A percentile compares a stretch with the other conserved stretches of the same genome.
Conservation (phyloP, 1,284 basidiomycete genomes). For the Malassezia obtusa region DNA sequence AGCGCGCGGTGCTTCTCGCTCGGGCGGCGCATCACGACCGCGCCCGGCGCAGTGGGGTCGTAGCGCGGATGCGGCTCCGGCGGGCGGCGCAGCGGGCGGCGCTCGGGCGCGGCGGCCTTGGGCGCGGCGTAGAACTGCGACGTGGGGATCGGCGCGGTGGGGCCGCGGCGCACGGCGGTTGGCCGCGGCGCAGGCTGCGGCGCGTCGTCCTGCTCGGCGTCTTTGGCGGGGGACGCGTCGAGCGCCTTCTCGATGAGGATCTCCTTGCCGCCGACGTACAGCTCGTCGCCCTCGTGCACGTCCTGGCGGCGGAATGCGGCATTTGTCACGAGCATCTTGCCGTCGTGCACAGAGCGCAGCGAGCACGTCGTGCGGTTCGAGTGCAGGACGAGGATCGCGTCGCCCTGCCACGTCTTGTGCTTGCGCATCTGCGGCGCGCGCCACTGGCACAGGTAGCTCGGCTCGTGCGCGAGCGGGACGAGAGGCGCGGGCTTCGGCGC, state of each 20-base stretch:
- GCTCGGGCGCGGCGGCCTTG: not conserved
- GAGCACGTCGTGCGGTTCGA: slow-evolving; percentile 22
- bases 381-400: slow-evolving; percentile 42
- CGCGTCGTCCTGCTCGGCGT: not conserved
- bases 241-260: slow-evolving; percentile 11
- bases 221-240: not conserved
- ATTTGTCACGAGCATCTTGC: slow-evolving; percentile 21
- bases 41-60: slow-evolving; percentile 51
- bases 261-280: slow-evolving; percentile 19
- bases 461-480: slow-evolving; percentile 17
- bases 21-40: slow-evolving; percentile 77
- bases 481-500: not conserved
- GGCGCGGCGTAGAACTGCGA: slow-evolving; percentile 12
- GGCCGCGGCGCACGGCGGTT: not conserved
- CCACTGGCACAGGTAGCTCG: slow-evolving; percentile 41
- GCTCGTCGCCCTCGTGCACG: slow-evolving; percentile 12
- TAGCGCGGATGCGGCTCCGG: slow-evolving; percentile 19
- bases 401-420: slow-evolving; percentile 76
- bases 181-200: not conserved
- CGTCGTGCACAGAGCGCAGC: slow-evolving; percentile 29
- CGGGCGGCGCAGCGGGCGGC: not conserved
- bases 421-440: slow-evolving; percentile 67
- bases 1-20: slow-evolving; percentile 59
- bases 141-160: slow-evolving; percentile 6
- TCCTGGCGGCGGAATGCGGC: slow-evolving; percentile 5